phyloP scores from a whole-genome alignment of 352 stramenopile species.

The Globisporangium solare region DNA sequence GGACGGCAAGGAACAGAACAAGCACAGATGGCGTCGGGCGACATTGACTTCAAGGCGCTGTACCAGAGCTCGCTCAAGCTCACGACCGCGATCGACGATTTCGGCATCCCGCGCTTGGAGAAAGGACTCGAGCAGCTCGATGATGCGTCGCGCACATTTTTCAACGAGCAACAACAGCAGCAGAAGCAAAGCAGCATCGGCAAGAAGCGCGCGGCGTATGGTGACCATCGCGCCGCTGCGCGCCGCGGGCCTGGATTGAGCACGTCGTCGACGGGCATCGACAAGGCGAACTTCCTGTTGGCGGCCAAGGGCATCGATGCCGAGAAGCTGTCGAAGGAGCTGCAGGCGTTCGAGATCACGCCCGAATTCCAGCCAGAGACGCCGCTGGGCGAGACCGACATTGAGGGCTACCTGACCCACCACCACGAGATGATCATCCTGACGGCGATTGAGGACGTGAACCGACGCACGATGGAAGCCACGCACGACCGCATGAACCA shows the following conservation, averaged over 20 bases:
- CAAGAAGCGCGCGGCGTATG: slow-evolving; percentile 44
- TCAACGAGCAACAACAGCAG: slow-evolving; percentile 33
- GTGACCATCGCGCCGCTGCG: slow-evolving; percentile 8
- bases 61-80: slow-evolving; percentile 88
- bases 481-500: slow-evolving; percentile 85
- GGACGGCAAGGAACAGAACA: too few relatives aligned
- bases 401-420: slow-evolving; percentile 85
- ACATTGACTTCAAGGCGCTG: slow-evolving; percentile 81
- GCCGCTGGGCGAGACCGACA: slow-evolving; percentile 77
- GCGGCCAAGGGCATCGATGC: slow-evolving; percentile 82
- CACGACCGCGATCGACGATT: slow-evolving; percentile 69
- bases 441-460: slow-evolving; percentile 87
- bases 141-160: slow-evolving; percentile 50
- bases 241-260: slow-evolving; percentile 17
- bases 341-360: slow-evolving; percentile 75
- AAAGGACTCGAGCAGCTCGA: slow-evolving; percentile 82
- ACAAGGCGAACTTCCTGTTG: slow-evolving; percentile 84
- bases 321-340: slow-evolving; percentile 81
- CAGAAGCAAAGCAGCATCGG: slow-evolving; percentile 13
- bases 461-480: slow-evolving; percentile 67
- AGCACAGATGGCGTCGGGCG: slow-evolving; percentile 6
- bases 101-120: slow-evolving; percentile 69
- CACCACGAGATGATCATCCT: slow-evolving; percentile 91
- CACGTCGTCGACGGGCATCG: slow-evolving; percentile 20
- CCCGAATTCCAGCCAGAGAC: slow-evolving; percentile 75